Evolutionary conservation across 495 filamentous ascomycete genomes (phyloP), one percentile per base, ranked within the genome.

Genomic region (Lindgomyces ingoldianus): DNA sequence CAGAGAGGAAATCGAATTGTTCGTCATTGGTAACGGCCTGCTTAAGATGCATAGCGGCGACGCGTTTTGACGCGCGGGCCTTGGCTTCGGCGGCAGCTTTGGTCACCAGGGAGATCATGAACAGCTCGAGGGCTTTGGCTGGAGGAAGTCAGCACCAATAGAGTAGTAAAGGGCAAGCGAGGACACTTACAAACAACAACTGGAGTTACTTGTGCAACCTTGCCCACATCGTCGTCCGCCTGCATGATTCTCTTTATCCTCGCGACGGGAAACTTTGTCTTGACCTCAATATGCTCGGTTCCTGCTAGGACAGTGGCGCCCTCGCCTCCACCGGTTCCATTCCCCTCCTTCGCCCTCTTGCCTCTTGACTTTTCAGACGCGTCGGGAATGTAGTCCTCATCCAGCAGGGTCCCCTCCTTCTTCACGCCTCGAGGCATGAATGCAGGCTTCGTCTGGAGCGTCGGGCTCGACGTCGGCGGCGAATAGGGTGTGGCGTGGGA

Each of bases 181-280:
- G 39, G 25, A 21, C 9, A 86, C 84, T 61, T 83, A 87, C 91
- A 91, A 53, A 97, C 93, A 49, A 90, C 92, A 70, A 95, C 92
- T 1, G 93, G 93, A 4, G 93, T 96, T 22, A 96, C 93, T 76
- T 98, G 95, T 8, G 94, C 91, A 2, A 99, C 95, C 78, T 99
- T 99, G 42, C 94, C 94, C 1, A 99, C 93, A 76, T 99, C 94
- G 71, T 99, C 94, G 72, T 99, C 94, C 6, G 94, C 94, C 76
- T 99, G 94, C 94, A 99, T 98, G 65, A 99, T 98, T 54, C 94
- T 88, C 84, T 99, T 99, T 75, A 98, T 99, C 51, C 94, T 85
- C 60, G 94, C 94, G 30, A 97, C 96, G 2, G 94, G 94, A 71
- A 99, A 99, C 66, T 97, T 96, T 21, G 92, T 97, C 76, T 86